Evolutionary conservation across 768 basidiomycete species (phyloP), one percentile per base, ranked within the genome.

Genomic region (Trametes cinnabarina): DNA sequence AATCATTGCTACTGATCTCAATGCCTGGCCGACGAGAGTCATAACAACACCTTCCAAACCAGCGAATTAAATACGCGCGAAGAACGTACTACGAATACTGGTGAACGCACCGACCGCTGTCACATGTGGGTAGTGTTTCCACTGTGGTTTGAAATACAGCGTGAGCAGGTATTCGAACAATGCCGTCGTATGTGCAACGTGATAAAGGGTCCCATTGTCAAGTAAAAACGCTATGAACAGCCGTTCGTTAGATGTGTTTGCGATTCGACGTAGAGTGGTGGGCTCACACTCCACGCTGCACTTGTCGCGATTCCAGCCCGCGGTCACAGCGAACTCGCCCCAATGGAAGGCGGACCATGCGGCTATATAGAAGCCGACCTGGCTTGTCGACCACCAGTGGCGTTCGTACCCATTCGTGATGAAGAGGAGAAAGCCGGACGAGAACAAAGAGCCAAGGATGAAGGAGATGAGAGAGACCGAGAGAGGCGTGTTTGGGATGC

Each of bases 1-100:
- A 51, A 97, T 88, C 97, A 99, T 99, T n/a, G 97, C 95, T 20
- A 80, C 66, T 8, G 94, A 94, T 47, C 97, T 83, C 60, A 98
- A 69, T 3, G 74, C 62, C 73, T 99, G 97, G 6, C 93, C 93
- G 20, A 79, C 54, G 17, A 90, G 20, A 11, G 88, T 84, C 61
- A 92, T 44, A 1, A 74, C 43, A 39, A 92, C 72, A 22, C 92
- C 95, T 94, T 59, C 6, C 54, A 14, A 11, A 11, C 17, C 26
- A 19, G n/a, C 32, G 35, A 23, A 26, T 20, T 32, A 4, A 14
- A 7, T 15, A 17, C 15, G 4, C 3, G 43, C 19, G 42, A 11
- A 34, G 22, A 43, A 2, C 15, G 47, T 37, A 32, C 30, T n/a
- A 32, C 30, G 30, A 32, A 15, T 39, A 10, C 9, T 42, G 37